Evolutionary conservation across 2,329 filamentous ascomycete species (phyloP).

Genomic region (Chrysoporthe cubensis): DNA sequence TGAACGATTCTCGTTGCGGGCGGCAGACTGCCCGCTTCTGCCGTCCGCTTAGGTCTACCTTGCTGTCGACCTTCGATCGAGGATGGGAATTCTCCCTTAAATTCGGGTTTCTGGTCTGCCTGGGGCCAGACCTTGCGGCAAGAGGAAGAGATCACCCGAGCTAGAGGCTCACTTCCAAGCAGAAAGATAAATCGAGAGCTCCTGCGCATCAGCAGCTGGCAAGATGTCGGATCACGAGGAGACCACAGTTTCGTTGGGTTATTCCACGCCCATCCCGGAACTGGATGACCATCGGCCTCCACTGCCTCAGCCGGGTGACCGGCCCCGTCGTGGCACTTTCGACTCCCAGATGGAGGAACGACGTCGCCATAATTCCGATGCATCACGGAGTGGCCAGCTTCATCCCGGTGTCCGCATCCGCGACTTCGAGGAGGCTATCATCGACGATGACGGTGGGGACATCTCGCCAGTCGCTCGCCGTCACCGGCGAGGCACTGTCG

Average conservation of each 20-base stretch:
- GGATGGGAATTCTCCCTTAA: constrained; percentile 29
- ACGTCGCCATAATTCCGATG: constrained; percentile 40
- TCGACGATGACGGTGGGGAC: constrained; percentile 70
- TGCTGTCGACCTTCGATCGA: constrained; percentile 20
- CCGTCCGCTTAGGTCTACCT: constrained; percentile 37
- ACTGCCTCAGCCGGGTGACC: constrained; percentile 47
- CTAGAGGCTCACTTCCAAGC: background rate
- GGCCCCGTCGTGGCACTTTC: constrained; percentile 71
- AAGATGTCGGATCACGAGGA: constrained; percentile 72
- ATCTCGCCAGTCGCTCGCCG: constrained; percentile 48
- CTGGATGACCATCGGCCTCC: constrained; percentile 87
- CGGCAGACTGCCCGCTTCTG: constrained; percentile 40
- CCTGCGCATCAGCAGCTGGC: constrained; percentile 41
- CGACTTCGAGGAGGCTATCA: constrained; percentile 85
- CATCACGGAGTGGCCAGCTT: constrained; percentile 44
- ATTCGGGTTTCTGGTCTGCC: constrained; percentile 24
- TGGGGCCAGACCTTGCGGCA: constrained; percentile 16
- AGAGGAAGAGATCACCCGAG: constrained; percentile 1
- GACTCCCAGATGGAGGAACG: constrained; percentile 66
- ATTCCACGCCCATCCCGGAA: constrained; percentile 75
- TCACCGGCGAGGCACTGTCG: constrained; percentile 60
- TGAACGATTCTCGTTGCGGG: constrained; percentile 34
- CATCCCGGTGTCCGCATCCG: constrained; percentile 60
- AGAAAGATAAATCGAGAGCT: background rate
- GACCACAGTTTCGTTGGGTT: constrained; percentile 58